phyloP scores from a whole-genome alignment of 2,329 filamentous ascomycete species.

The Fusarium sororula region DNA sequence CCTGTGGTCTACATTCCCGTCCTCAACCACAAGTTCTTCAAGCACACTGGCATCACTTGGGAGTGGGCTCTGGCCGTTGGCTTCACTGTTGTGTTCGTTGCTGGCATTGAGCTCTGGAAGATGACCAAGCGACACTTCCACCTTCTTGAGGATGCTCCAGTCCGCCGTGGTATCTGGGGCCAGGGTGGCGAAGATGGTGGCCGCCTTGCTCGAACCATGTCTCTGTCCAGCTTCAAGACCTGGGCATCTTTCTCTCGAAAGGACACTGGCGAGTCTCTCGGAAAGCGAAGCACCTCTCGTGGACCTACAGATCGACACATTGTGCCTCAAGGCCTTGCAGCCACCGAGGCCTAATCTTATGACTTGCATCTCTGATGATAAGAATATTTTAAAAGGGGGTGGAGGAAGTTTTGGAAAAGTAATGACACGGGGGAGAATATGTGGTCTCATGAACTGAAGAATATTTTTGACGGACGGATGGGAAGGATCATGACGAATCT shows the following conservation, averaged over 20 bases:
- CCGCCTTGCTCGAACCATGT: conserved; percentile 59
- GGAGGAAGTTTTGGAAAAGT: not conserved
- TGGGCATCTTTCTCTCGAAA: conserved; percentile 55
- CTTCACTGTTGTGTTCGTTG: conserved; percentile 70
- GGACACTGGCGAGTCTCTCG: conserved; percentile 51
- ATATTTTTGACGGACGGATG: not conserved
- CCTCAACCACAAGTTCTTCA: conserved; percentile 76
- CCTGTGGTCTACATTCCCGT: conserved; percentile 77
- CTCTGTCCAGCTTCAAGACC: conserved; percentile 61
- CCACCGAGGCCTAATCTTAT: conserved; percentile 37
- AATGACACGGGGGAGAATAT: not conserved
- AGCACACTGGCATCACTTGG: conserved; percentile 76
- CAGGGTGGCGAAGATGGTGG: conserved; percentile 61
- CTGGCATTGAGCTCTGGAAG: conserved; percentile 78
- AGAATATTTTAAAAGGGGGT: not conserved
- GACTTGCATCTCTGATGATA: not conserved
- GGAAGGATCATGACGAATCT: conserved; percentile 3
- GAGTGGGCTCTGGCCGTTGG: conserved; percentile 77
- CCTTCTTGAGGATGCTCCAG: conserved; percentile 62
- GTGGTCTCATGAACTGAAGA: conserved; percentile 1
- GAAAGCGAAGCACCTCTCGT: conserved; percentile 40
- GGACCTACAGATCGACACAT: conserved; percentile 29
- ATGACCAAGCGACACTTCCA: conserved; percentile 67
- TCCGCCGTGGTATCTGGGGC: conserved; percentile 60
- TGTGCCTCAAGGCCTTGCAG: conserved; percentile 42